Conservation (phyloP, 352 stramenopile genomes). For the Albugo candida region DNA sequence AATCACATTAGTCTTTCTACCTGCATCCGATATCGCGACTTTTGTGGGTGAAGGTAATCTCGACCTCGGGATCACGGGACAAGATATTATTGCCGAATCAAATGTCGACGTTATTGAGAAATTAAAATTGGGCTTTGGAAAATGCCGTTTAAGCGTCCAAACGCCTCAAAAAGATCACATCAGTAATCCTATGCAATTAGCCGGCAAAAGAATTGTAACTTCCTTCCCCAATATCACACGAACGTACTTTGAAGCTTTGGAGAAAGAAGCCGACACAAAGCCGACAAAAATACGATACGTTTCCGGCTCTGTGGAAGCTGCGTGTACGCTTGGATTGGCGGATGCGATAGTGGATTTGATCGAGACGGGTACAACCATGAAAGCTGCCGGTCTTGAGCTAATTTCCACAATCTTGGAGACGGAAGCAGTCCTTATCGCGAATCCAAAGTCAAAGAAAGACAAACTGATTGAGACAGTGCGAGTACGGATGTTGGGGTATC, state of each 20-base stretch:
- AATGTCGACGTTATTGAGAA: constrained; percentile 80
- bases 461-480: constrained; percentile 69
- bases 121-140: constrained; percentile 90
- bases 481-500: constrained; percentile 91
- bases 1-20: constrained; percentile 95
- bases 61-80: constrained; percentile 95
- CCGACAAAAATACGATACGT: constrained; percentile 89
- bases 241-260: constrained; percentile 89
- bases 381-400: constrained; percentile 89
- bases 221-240: constrained; percentile 89
- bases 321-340: constrained; percentile 91
- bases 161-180: constrained; percentile 81
- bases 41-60: constrained; percentile 96
- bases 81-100: constrained; percentile 88
- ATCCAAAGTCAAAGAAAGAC: constrained; percentile 50
- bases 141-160: constrained; percentile 91
- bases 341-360: constrained; percentile 98
- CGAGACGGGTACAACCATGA: constrained; percentile 98
- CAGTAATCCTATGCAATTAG: constrained; percentile 57
- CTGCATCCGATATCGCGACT: constrained; percentile 92
- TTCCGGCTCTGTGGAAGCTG: constrained; percentile 94
- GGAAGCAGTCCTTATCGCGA: constrained; percentile 85
- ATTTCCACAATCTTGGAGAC: constrained; percentile 85
- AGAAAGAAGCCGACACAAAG: constrained; percentile 26
- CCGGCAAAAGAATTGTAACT: constrained; percentile 94